A percentile compares a stretch with the other conserved stretches of the same genome.
Evolutionary conservation across 192 early-diverging fungal species (phyloP).

Genomic region (Entomortierella parvispora): DNA sequence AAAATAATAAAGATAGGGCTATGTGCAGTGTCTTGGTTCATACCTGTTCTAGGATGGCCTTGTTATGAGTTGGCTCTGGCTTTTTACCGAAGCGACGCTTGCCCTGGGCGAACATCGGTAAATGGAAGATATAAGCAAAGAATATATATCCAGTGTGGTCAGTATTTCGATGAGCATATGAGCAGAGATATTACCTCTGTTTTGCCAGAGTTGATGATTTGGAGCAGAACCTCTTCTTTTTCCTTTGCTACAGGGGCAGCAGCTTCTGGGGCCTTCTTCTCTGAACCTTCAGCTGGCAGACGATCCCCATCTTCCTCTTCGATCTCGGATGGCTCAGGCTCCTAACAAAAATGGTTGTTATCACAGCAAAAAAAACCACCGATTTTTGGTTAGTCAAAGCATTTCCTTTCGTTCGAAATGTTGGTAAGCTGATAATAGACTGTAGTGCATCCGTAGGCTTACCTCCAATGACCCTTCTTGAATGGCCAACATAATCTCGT

Average conservation of each 20-base stretch:
- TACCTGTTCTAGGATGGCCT: slow-evolving; percentile 43
- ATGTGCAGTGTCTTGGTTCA: too few relatives aligned
- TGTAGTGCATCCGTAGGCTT: too few relatives aligned
- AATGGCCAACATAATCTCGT: slow-evolving; percentile 32
- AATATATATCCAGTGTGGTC: too few relatives aligned
- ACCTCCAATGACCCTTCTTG: slow-evolving; percentile 42
- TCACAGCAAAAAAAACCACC: too few relatives aligned
- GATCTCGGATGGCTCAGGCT: too few relatives aligned
- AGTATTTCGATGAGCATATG: neutral
- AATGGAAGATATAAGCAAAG: neutral
- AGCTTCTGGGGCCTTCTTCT: slow-evolving; percentile 12
- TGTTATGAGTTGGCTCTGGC: slow-evolving; percentile 32
- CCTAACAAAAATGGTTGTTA: too few relatives aligned
- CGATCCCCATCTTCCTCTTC: too few relatives aligned
- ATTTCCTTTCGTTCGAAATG: too few relatives aligned
- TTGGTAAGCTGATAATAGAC: too few relatives aligned
- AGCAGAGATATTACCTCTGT: slow-evolving; percentile 12
- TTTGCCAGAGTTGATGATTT: slow-evolving; percentile 46
- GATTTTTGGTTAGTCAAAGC: too few relatives aligned
- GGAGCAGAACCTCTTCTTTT: slow-evolving; percentile 25
- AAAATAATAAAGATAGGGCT: neutral
- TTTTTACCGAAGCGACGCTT: slow-evolving; percentile 22
- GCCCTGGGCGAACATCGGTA: slow-evolving; percentile 25
- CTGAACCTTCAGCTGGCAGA: neutral
- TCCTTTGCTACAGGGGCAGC: slow-evolving; percentile 1